Base-by-base conservation (phyloP, 257 asterid genomes). In the Galeopsis tetrahit region DNA sequence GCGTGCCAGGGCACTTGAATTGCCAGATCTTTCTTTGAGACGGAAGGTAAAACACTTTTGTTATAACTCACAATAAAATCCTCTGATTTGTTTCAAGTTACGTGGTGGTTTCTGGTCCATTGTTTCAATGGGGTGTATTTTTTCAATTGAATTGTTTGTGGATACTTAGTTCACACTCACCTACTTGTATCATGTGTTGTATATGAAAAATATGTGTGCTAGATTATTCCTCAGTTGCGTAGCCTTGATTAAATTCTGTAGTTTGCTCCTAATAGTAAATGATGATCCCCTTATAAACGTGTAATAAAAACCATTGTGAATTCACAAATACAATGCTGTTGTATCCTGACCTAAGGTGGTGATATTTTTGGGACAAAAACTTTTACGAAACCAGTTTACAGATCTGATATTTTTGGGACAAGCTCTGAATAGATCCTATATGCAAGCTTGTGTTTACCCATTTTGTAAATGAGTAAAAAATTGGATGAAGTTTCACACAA, bases 11-110 rank as follows among this genome's bases (percentile, higher is more conserved):
- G 94, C 88, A 38, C 95, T 95, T 28, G 95, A 90, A 77, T 82
- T 85, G 71, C 99, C 99, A 1, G 89, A 86, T 76, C 82, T 82
- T 75, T 80, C 98, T 56, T 72, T 95, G 75, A 82, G 89, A 80
- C 85, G 87, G 61, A 95, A 95, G 99, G 99, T 94, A 39, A 86
- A 78, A 70, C 65, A 58, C 61, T 15, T 13, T 40, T 15, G 38
- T 44, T 6, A 56, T 51, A 14, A 13, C 49, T 10, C 31, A 13
- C 33, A 3, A 34, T 57, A 4, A 49, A 49, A 49, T 44, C 55
- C 52, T 61, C 21, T 38, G n/a, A 8, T 49, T 9, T 38, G 55
- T 72, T 48, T 51, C 34, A 48, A 17, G 46, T 36, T 40, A 32
- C 33, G 35, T 9, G 52, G 52, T 52, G 44, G 34, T 58, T 58